Evolutionary conservation across 2,329 filamentous ascomycete species (phyloP), one percentile per base, ranked within the genome.

Genomic region (Verruconis gallopava): DNA sequence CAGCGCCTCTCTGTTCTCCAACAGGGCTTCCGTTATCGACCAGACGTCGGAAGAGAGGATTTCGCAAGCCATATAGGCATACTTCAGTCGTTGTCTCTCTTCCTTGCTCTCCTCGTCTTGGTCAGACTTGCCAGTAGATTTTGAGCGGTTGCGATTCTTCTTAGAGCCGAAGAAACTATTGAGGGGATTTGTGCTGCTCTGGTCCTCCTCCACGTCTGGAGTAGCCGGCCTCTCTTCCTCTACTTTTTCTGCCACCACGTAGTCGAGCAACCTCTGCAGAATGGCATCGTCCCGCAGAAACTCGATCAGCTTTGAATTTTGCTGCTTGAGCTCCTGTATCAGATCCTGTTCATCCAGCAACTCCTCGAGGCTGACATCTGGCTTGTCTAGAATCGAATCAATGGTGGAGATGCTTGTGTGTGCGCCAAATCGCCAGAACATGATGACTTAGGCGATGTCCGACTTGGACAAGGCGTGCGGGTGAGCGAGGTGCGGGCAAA

Each of bases 341-440:
- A 96, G 68, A 60, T 98, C 91, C 56, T 83, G 82, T 71, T 98
- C 91, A 61, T 96, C 88, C 48, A 98, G 77, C 46, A 98, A 72
- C 60, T 96, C 89, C 65, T 98, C 91, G 50, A 96, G 80, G 40
- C 84, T 86, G 59, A 95, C 88, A 65, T 94, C 84, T 53, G 76
- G 79, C 65, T 94, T 94, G 61, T 98, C 91, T 61, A 98, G 85
- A 57, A 98, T 84, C 53, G 81, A 86, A 65, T 96, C 91, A 64
- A 98, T 85, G 58, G 88, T 82, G 55, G 89, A 95, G 66, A 94
- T 82, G 73, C 85, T 93, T 72, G 88, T 85, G 73, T 96, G 96
- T 59, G 86, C 86, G 73, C 91, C 89, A 73, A 96, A 98, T 67
- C 89, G 82, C 91, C 91, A 98, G 67, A 98, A 98, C 91, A 98